phyloP scores from a whole-genome alignment of 345 rosid genomes.

The Camelina neglecta region DNA sequence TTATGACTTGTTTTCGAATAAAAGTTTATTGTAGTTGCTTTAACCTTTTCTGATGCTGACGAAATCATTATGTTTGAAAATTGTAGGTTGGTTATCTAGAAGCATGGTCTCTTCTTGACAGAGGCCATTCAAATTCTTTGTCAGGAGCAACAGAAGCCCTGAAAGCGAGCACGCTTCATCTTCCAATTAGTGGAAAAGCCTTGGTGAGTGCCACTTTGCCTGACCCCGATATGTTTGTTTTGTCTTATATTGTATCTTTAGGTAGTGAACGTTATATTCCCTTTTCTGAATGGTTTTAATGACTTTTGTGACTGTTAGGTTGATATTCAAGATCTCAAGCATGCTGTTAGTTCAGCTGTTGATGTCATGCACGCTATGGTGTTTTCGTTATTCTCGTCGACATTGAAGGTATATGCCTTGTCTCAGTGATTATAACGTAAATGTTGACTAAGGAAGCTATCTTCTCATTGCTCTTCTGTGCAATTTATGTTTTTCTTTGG shows the following conservation, averaged over 20 bases:
- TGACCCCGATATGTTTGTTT: neutral
- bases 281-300: conserved; percentile 14
- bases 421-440: conserved; percentile 19
- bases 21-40: conserved; percentile 8
- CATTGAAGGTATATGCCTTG: conserved; percentile 59
- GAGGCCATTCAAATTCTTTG: conserved; percentile 72
- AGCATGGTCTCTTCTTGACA: conserved; percentile 76
- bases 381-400: conserved; percentile 64
- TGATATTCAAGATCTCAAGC: conserved; percentile 78
- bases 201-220: conserved; percentile 48
- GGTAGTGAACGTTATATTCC: conserved; percentile 27
- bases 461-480: conserved; percentile 10
- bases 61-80: conserved; percentile 16
- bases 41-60: conserved; percentile 4
- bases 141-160: conserved; percentile 84
- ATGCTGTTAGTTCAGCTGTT: conserved; percentile 82
- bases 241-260: neutral
- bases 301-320: conserved; percentile 50
- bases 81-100: conserved; percentile 69
- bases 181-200: conserved; percentile 83
- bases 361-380: conserved; percentile 89
- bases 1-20: neutral
- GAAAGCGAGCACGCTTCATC: conserved; percentile 95
- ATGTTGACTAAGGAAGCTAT: conserved; percentile 9
- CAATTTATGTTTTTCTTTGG: neutral